phyloP scores from a whole-genome alignment of 148 eudicot genomes.

The Polygonum maritimum region DNA sequence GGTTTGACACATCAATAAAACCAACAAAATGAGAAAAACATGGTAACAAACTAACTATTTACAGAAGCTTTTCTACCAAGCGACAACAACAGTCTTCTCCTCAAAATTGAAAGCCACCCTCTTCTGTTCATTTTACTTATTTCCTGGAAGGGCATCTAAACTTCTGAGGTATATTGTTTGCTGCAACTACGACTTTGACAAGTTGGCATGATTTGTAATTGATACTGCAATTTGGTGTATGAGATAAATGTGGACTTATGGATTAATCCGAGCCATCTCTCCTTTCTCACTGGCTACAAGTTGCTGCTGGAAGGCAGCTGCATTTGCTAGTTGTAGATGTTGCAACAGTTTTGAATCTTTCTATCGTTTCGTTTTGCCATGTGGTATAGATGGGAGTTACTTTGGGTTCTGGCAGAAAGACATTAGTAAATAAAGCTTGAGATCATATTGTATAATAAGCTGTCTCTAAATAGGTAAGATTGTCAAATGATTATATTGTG shows the following conservation, averaged over 20 bases:
- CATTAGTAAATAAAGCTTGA: not conserved
- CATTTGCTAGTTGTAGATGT: not conserved
- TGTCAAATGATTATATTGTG: too few species aligned
- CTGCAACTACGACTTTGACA: too few species aligned
- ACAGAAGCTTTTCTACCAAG: not conserved
- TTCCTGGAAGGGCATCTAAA: too few species aligned
- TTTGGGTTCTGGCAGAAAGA: not conserved
- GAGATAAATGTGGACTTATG: not conserved
- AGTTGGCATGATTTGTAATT: not conserved
- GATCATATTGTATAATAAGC: not conserved
- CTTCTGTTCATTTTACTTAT: too few species aligned
- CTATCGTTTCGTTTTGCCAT: not conserved
- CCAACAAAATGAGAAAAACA: not conserved
- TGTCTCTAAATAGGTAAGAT: not conserved
- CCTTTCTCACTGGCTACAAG: not conserved
- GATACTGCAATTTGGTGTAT: not conserved
- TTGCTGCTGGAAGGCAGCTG: not conserved
- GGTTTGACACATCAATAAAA: not conserved
- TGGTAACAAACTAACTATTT: not conserved
- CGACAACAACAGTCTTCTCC: not conserved
- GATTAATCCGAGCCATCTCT: not conserved
- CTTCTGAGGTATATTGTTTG: too few species aligned
- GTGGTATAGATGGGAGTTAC: not conserved
- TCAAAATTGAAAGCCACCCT: not conserved
- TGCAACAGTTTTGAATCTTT: not conserved